Conservation (phyloP, 257 asterid genomes). For the Plantago major region DNA sequence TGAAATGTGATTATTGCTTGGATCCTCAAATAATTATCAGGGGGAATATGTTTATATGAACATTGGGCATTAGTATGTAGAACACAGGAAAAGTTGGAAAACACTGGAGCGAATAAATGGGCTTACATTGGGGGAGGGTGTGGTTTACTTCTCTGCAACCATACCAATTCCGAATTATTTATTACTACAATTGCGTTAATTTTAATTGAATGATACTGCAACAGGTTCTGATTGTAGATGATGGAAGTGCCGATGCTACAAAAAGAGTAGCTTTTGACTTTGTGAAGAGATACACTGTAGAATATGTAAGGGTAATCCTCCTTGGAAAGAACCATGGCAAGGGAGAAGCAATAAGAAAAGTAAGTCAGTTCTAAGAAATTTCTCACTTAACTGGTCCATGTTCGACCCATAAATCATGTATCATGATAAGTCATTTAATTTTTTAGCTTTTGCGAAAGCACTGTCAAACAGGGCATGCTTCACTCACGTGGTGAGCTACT, state of each 20-base stretch:
- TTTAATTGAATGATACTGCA: constrained; percentile 15
- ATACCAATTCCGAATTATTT: no score
- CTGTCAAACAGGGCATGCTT: constrained; percentile 93
- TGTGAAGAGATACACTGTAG: constrained; percentile 77
- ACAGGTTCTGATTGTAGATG: constrained; percentile 89
- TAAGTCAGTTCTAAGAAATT: constrained; percentile 46
- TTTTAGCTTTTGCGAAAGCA: constrained; percentile 78
- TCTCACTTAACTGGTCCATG: constrained; percentile 7
- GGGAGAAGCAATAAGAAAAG: constrained; percentile 99
- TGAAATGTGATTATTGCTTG: no score
- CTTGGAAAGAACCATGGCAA: constrained; percentile 96
- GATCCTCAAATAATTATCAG: no score
- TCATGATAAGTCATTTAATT: constrained; percentile 38
- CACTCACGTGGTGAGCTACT: constrained; percentile 97
- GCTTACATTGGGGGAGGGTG: no score
- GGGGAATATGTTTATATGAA: not conserved
- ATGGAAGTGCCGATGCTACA: constrained; percentile 92
- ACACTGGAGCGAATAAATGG: no score
- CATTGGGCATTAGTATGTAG: no score
- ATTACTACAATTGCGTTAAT: no score
- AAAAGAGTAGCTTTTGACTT: constrained; percentile 79
- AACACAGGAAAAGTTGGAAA: no score
- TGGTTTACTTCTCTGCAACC: no score
- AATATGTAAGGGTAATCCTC: constrained; percentile 79
- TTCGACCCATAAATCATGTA: constrained; percentile 9